Percentiles rank a stretch among this genome's conserved stretches.
phyloP scores from a whole-genome alignment of 805 yeast species.

The Saccharomycopsis lassenensis region DNA sequence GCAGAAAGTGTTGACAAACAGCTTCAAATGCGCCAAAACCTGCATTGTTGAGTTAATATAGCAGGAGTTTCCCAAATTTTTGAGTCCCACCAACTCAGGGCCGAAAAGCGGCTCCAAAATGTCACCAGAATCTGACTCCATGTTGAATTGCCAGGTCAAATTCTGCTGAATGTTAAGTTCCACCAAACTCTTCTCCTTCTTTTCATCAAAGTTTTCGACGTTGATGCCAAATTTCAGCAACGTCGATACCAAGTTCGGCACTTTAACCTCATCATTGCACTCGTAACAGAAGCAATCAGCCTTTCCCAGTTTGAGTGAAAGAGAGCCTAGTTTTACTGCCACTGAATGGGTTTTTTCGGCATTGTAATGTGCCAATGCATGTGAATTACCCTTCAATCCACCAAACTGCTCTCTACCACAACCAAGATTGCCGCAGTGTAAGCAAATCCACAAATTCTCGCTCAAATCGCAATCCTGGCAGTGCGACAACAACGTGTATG shows the following conservation, averaged over 20 bases:
- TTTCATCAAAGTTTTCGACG: conserved; percentile 30
- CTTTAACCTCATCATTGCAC: conserved; percentile 82
- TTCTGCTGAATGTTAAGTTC: conserved; percentile 92
- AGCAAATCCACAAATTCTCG: conserved; percentile 86
- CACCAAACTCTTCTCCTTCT: conserved; percentile 80
- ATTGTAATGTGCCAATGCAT: conserved; percentile 68
- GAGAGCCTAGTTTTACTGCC: conserved; percentile 85
- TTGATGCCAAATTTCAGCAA: conserved; percentile 61
- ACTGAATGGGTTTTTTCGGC: conserved; percentile 49
- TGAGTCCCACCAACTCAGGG: conserved; percentile 67
- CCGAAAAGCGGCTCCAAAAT: conserved; percentile 61
- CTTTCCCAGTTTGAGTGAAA: conserved; percentile 49
- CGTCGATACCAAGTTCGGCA: conserved; percentile 41
- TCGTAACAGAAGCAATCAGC: conserved; percentile 84
- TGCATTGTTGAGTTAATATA: conserved; percentile 79
- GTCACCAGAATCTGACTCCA: conserved; percentile 63
- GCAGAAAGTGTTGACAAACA: conserved; percentile 31
- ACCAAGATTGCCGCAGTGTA: conserved; percentile 82
- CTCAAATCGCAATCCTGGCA: conserved; percentile 53
- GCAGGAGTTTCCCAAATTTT: conserved; percentile 89
- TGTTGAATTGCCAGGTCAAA: conserved; percentile 82
- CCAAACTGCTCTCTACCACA: conserved; percentile 96
- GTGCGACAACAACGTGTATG: conserved; percentile 26
- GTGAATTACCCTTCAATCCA: conserved; percentile 87
- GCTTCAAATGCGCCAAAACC: conserved; percentile 40